Conservation (phyloP, 192 early-diverging fungal genomes). For the Coemansia aciculifera region DNA sequence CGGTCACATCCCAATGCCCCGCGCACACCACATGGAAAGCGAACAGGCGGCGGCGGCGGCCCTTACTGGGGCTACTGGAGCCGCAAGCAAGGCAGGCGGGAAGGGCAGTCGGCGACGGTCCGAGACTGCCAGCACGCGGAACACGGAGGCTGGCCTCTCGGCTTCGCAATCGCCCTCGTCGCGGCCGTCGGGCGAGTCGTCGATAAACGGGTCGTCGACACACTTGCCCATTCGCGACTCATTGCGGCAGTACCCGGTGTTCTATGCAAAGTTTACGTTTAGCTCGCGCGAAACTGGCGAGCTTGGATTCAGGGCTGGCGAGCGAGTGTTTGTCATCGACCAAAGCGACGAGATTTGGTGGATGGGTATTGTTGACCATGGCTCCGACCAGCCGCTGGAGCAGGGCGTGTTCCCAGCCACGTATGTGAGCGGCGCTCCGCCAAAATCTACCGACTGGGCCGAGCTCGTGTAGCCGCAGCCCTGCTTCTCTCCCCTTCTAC, state of each 20-base stretch:
- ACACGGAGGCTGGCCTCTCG: constrained; percentile 31
- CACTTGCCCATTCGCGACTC: constrained; percentile 57
- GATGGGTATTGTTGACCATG: constrained; percentile 70
- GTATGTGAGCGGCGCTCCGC: constrained; percentile 62
- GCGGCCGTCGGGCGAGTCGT: constrained; percentile 47
- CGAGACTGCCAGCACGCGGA: constrained; percentile 42
- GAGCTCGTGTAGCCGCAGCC: constrained; percentile 38
- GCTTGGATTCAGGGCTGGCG: constrained; percentile 67
- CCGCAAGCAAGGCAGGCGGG: constrained; percentile 1
- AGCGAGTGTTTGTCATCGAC: constrained; percentile 74
- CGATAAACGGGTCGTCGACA: constrained; percentile 24
- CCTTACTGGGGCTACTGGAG: constrained; percentile 28
- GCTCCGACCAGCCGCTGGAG: constrained; percentile 57
- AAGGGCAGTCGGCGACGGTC: constrained; percentile 38
- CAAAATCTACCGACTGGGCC: constrained; percentile 49
- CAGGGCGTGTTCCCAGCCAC: constrained; percentile 81
- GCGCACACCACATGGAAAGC: constrained; percentile 25
- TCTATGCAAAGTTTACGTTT: constrained; percentile 74
- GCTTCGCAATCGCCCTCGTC: constrained; percentile 40
- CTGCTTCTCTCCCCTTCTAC: neutral
- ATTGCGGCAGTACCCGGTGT: constrained; percentile 58
- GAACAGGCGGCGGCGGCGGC: constrained; percentile 45
- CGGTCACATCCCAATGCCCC: constrained; percentile 48
- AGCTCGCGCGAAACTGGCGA: constrained; percentile 73
- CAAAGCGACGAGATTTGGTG: constrained; percentile 81